phyloP scores from a whole-genome alignment of 1,284 basidiomycete species.

The Ganoderma meredithae region DNA sequence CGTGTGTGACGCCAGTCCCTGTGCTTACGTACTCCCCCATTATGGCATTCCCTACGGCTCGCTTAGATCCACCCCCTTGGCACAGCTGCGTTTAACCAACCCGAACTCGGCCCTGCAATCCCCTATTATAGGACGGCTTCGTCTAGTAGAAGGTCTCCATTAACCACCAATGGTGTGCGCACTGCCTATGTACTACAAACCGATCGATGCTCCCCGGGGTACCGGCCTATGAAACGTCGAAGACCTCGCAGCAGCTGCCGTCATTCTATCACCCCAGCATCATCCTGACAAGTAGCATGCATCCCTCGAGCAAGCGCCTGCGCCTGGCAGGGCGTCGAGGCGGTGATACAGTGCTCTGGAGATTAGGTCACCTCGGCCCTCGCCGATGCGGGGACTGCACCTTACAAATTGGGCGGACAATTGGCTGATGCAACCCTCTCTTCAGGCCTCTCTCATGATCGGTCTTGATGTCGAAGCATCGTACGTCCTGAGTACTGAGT shows the following conservation, averaged over 20 bases:
- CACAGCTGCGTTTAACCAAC: not conserved
- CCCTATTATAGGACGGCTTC: not conserved
- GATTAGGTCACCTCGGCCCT: not conserved
- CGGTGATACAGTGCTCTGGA: conserved; percentile 5
- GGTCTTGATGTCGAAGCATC: conserved; percentile 1
- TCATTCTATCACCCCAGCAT: not conserved
- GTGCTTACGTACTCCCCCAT: conserved; percentile 28
- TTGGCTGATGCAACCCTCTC: not conserved
- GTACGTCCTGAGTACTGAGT: not conserved
- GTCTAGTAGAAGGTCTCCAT: not conserved
- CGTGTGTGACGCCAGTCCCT: conserved; percentile 17
- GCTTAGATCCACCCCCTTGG: not conserved
- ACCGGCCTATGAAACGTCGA: not conserved
- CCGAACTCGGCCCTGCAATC: not conserved
- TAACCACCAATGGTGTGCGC: not conserved
- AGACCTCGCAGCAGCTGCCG: not conserved
- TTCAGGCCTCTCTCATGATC: not conserved
- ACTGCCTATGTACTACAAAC: not conserved
- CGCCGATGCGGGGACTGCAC: not conserved
- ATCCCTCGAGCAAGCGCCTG: conserved; percentile 3
- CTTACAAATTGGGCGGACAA: conserved; percentile 24
- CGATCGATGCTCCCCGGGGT: not conserved
- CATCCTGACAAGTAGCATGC: not conserved
- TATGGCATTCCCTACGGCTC: conserved; percentile 15
- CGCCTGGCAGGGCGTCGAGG: not conserved